Evolutionary conservation across 345 rosid species (phyloP), one percentile per base, ranked within the genome.

Genomic region (Pseudoturritis turrita): DNA sequence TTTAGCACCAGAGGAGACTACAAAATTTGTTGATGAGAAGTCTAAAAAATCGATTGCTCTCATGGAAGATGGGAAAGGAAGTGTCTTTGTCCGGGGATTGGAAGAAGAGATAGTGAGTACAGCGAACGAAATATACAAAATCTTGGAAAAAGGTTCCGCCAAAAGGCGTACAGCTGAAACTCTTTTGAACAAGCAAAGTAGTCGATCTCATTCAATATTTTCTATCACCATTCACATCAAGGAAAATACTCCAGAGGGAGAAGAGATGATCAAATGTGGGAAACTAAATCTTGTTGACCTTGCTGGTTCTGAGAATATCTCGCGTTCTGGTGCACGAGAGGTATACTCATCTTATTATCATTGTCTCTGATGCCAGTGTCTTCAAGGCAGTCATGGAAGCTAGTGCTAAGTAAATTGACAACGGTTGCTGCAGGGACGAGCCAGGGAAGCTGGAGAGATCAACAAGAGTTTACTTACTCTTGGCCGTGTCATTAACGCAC

Each of bases 61-160:
- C 47, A 91, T 91, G 99, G 99, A 95, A 81, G 99, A 91, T 62
- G 98, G 99, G 57, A 95, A 88, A 79, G 99, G 99, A n/a, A 97
- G 96, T 67, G 99, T 95, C 63, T 87, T 95, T 61, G 96, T 91
- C 15, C 79, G 99, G 70, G 99, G 99, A 43, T 81, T 95, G 82
- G 99, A 95, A 82, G 99, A 95, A 84, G 99, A 95, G 88, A 82
- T 95, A 17, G 99, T 95, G 57, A 79, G 87, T 57, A 83, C 98
- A 63, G 99, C 99, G 6, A 87, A 91, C 65, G 99, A 95, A 75
- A 95, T 95, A 74, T 95, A 95, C 83, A 91, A 91, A 74, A 91
- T 95, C 71, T 79, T 95, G 84, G 99, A 95, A 71, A 95, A 87
- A 78, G 99, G 99, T 62, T 95, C 98, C 14, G 96, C 97, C 0